Evolutionary conservation across 345 rosid genomes (phyloP).

Genomic region (Mercurialis annua): DNA sequence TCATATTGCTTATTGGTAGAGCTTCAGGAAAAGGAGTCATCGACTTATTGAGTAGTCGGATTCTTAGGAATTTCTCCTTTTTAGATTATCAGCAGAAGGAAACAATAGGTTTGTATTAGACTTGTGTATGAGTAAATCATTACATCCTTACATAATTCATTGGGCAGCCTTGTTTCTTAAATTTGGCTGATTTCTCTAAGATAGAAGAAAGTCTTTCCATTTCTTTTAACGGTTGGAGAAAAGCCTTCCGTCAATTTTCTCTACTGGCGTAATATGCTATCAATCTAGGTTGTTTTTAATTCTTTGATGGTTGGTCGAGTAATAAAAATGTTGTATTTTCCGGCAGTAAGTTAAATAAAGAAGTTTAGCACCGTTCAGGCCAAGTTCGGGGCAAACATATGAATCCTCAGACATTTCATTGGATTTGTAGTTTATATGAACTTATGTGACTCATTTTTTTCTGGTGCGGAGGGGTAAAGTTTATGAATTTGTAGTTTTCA

Average conservation of each 20-base stretch:
- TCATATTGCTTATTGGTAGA: neutral
- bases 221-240: no score
- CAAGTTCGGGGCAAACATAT: neutral
- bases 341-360: neutral
- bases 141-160: neutral
- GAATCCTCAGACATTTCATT: neutral
- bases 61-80: neutral
- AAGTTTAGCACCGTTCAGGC: no score
- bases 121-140: neutral
- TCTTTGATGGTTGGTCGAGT: no score
- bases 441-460: neutral
- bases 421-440: neutral
- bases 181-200: neutral
- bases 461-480: neutral
- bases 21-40: constrained; percentile 3
- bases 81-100: neutral
- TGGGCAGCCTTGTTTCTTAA: neutral
- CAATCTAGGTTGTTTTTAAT: no score
- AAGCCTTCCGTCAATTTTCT: no score
- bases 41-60: neutral
- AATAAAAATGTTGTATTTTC: no score
- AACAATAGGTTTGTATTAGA: neutral
- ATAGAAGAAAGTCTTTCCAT: neutral
- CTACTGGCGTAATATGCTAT: no score
- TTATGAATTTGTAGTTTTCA: no score